Evolutionary conservation across 2,329 filamentous ascomycete species (phyloP), one percentile per base, ranked within the genome.

Genomic region (Rhynchosporium agropyri): DNA sequence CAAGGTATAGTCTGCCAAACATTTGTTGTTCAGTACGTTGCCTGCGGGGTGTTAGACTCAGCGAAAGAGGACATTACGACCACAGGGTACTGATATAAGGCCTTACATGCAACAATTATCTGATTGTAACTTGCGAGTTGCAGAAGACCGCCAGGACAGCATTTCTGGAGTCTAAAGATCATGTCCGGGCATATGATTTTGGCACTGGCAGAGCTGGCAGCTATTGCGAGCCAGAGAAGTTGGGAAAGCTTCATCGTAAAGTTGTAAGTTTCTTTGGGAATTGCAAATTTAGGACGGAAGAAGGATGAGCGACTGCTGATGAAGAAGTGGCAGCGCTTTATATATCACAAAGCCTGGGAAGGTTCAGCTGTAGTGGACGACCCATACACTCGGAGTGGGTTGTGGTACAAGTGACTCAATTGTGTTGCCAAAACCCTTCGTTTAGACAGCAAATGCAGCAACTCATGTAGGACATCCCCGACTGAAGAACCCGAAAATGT

Each of bases 141-240:
- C 15, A 60, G 31, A 12, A 60, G n/a, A 5, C 58, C 58, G 3
- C 9, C 46, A 2, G 58, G 49, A 46, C 58, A 60, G 40, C 58
- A 60, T 2, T 3, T 33, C 7, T 45, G 3, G 4, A 60, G 20
- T 15, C 28, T 45, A 9, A 31, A 15, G 29, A 46, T 26, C 3
- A 46, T 20, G 28, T 54, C n/a, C 3, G 58, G 58, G 12, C 58
- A 60, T 26, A 36, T 20, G 12, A 45, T n/a, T 28, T 45, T 45
- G 13, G 38, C 58, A 2, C n/a, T 31, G 5, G 9, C 38, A 31
- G 53, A 13, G 0, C 8, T 15, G 3, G 38, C 38, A 15, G 40
- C 15, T 3, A 45, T 3, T 4, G 26, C 28, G 26, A 56, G 15
- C 6, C 10, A 15, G 40, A 56, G 38, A 3, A 56, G 28, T 29